phyloP scores from a whole-genome alignment of 768 basidiomycete species.

The Candolleomyces efflorescens region DNA sequence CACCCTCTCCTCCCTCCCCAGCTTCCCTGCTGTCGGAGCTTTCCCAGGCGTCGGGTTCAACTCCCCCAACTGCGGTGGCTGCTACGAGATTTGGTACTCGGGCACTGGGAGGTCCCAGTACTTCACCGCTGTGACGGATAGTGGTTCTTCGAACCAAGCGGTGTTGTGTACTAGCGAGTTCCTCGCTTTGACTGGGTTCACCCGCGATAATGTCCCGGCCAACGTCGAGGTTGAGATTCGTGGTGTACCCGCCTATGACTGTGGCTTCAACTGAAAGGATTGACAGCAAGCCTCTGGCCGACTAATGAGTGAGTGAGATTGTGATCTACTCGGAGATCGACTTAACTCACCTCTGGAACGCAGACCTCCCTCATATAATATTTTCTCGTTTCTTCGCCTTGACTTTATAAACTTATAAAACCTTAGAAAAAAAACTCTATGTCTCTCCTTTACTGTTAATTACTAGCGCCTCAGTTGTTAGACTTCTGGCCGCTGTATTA shows the following conservation, averaged over 20 bases:
- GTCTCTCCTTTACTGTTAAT: too few species aligned
- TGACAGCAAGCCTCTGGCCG: too few species aligned
- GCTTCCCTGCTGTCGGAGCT: constrained; percentile 58
- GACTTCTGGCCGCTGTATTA: too few species aligned
- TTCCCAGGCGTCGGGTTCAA: constrained; percentile 47
- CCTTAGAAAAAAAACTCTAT: too few species aligned
- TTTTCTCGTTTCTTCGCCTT: too few species aligned
- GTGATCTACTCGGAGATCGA: too few species aligned
- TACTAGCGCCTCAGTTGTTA: too few species aligned
- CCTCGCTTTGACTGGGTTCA: neutral
- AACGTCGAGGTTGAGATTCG: neutral
- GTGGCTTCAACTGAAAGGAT: too few species aligned
- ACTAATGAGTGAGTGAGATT: too few species aligned
- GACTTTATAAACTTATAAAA: too few species aligned
- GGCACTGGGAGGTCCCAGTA: neutral
- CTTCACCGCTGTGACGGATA: neutral
- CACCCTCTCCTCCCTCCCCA: constrained; percentile 47
- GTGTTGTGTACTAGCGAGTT: neutral
- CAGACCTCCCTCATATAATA: too few species aligned
- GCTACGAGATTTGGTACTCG: constrained; percentile 51
- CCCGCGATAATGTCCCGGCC: neutral
- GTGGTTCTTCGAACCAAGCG: neutral
- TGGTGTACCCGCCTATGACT: neutral
- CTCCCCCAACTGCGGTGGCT: constrained; percentile 51
- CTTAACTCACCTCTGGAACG: too few species aligned